Conservation (phyloP, 768 basidiomycete species). For the Tulasnella sp. region DNA sequence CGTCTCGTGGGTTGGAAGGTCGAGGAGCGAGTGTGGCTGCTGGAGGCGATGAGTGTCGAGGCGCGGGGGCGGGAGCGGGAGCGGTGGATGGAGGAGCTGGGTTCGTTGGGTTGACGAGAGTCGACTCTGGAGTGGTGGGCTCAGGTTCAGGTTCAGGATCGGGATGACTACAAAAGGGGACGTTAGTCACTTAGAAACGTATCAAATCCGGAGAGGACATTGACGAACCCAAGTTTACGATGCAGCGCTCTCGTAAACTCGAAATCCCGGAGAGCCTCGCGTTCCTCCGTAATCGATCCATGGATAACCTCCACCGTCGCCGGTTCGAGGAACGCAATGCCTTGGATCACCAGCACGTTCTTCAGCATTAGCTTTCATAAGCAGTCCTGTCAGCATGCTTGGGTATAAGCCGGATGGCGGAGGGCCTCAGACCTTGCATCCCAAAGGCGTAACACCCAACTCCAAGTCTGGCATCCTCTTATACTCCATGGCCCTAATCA, state of each 20-base stretch:
- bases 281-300: constrained; percentile 66
- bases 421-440: constrained; percentile 68
- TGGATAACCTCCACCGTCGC: constrained; percentile 52
- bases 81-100: neutral
- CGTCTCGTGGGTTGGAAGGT: constrained; percentile 5
- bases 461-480: constrained; percentile 63
- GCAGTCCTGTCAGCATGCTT: neutral
- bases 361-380: constrained; percentile 64
- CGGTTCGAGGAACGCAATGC: constrained; percentile 79
- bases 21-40: constrained; percentile 6
- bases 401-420: neutral
- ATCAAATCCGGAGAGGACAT: neutral
- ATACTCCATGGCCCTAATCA: constrained; percentile 78
- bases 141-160: constrained; percentile 24
- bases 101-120: neutral
- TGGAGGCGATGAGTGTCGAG: constrained; percentile 17
- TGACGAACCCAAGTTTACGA: constrained; percentile 64
- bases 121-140: neutral
- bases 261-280: constrained; percentile 58
- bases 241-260: constrained; percentile 67
- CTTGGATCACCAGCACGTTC: constrained; percentile 66
- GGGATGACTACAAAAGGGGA: constrained; percentile 13
- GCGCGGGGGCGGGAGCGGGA: too few species aligned
- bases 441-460: constrained; percentile 76
- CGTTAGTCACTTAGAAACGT: neutral